A percentile compares a stretch with the other conserved stretches of the same genome.
These are phyloP conservation scores for Diplosphaera chodatii DNA, from an alignment of 139 green algal genomes.

Conservation along the genomic window DNA sequence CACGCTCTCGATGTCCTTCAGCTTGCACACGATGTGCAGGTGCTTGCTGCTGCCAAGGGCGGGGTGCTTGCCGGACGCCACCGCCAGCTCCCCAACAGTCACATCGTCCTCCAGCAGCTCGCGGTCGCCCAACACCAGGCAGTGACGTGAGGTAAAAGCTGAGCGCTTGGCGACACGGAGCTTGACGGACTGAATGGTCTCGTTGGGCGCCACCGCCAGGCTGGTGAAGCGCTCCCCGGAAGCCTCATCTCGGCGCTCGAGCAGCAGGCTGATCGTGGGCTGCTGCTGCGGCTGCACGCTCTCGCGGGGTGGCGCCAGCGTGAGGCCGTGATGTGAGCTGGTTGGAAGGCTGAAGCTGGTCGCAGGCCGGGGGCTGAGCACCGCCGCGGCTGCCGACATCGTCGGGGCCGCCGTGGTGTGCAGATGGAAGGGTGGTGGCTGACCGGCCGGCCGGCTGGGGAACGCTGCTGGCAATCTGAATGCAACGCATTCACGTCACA, in stretches of 20 bases:
- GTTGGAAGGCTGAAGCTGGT: no score
- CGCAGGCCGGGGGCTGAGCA: no score
- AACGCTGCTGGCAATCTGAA: no score
- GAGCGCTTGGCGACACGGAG: neutral
- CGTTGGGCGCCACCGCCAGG: neutral
- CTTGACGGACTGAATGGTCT: neutral
- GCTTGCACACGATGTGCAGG: conserved; percentile 21
- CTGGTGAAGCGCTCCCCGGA: neutral
- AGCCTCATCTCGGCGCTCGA: neutral
- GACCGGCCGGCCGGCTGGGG: no score
- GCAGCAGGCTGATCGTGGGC: neutral
- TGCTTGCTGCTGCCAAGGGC: neutral
- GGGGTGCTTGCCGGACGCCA: neutral
- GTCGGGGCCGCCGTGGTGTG: no score
- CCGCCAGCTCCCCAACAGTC: conserved; percentile 12
- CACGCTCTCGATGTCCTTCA: conserved; percentile 14
- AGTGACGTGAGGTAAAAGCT: neutral
- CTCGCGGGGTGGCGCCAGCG: neutral
- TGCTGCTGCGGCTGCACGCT: conserved; percentile 1
- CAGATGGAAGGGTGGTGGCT: no score
- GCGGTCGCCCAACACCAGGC: conserved; percentile 14
- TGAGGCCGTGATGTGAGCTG: no score
- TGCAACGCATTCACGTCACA: no score
- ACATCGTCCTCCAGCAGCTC: conserved; percentile 15
- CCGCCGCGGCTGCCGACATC: no score